Evolutionary conservation across 352 stramenopile species (phyloP).

Genomic region (Globisporangium carolinianum): DNA sequence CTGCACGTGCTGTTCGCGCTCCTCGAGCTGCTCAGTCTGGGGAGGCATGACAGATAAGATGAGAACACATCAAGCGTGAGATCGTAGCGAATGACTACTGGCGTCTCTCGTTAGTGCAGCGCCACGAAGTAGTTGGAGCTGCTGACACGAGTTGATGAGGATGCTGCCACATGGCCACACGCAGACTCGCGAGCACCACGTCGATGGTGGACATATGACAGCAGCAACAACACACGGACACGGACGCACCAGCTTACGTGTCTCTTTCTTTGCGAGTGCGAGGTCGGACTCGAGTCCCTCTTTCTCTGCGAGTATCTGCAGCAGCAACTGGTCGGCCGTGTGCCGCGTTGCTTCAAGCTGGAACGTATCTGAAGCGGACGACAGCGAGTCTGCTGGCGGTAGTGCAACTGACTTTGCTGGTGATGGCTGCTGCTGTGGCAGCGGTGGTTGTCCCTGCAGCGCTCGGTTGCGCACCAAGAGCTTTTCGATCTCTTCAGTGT

Average conservation of each 20-base stretch:
- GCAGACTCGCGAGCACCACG: too few species aligned
- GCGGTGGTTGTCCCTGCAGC: conserved; percentile 17
- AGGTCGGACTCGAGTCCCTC: conserved; percentile 42
- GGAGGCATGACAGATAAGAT: not conserved
- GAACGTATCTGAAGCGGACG: not conserved
- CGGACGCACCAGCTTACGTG: conserved; percentile 31
- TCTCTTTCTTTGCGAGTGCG: conserved; percentile 31
- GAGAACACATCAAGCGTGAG: too few species aligned
- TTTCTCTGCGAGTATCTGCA: conserved; percentile 67
- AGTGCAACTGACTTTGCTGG: not conserved
- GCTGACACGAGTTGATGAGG: too few species aligned
- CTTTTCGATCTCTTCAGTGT: conserved; percentile 56
- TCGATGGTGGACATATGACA: not conserved
- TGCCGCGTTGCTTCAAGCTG: conserved; percentile 2
- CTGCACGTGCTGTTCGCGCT: conserved; percentile 38
- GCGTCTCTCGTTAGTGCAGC: too few species aligned
- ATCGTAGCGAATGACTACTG: too few species aligned
- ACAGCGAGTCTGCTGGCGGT: not conserved
- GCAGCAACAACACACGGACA: not conserved
- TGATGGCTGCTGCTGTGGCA: not conserved
- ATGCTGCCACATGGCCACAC: too few species aligned
- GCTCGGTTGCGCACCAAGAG: conserved; percentile 52
- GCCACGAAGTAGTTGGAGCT: too few species aligned
- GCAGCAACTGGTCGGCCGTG: conserved; percentile 41
- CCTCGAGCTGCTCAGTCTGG: conserved; percentile 46